Conservation (phyloP, 2,329 filamentous ascomycete species). For the Colletotrichum godetiae region DNA sequence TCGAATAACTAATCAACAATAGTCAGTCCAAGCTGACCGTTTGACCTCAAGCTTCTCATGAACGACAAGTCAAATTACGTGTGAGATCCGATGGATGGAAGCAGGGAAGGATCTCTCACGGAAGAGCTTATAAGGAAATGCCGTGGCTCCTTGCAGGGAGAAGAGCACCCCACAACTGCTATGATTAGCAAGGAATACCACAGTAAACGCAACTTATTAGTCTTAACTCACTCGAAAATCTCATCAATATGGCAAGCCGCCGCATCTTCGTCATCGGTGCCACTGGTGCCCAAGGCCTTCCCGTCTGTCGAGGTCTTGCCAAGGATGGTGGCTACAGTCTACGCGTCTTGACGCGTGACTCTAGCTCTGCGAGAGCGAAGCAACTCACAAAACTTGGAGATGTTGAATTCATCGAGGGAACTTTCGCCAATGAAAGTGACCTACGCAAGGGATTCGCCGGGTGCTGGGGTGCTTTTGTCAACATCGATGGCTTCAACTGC, state of each 20-base stretch:
- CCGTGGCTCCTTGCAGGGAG: not conserved
- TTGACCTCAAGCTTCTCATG: not conserved
- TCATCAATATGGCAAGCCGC: conserved; percentile 36
- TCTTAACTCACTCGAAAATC: not conserved
- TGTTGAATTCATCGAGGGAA: conserved; percentile 60
- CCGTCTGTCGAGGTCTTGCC: conserved; percentile 55
- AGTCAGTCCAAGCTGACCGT: not conserved
- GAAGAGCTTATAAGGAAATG: not conserved
- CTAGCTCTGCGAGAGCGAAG: conserved; percentile 52
- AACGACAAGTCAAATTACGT: not conserved
- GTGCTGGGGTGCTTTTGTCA: conserved; percentile 62
- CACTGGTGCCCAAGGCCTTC: conserved; percentile 63
- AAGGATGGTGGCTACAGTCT: conserved; percentile 55
- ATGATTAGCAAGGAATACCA: not conserved
- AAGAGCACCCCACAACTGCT: not conserved
- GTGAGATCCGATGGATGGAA: not conserved
- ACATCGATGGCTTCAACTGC: conserved; percentile 64
- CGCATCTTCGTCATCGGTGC: conserved; percentile 55
- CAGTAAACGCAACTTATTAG: not conserved
- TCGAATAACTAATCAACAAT: not conserved
- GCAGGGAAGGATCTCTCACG: not conserved
- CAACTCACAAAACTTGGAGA: conserved; percentile 52
- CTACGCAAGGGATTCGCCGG: conserved; percentile 57
- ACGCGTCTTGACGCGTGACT: conserved; percentile 60
- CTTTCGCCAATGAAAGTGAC: conserved; percentile 56